These are phyloP conservation scores for Parsonsia alboflavescens DNA, from an alignment of 257 asterid genomes.

Conservation along the genomic window DNA sequence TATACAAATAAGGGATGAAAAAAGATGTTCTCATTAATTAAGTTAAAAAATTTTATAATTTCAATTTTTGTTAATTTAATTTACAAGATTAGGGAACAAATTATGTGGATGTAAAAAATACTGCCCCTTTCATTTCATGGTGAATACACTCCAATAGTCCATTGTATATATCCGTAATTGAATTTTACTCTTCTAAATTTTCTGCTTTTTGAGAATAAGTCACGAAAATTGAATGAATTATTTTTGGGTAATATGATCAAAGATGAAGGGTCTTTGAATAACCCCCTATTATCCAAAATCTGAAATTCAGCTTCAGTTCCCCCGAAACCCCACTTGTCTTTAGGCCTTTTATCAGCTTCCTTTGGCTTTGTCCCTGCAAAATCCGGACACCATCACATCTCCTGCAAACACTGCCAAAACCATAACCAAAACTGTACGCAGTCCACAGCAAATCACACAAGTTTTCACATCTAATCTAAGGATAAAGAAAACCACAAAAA, in stretches of 20 bases:
- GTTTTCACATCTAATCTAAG: not conserved
- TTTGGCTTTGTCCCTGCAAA: constrained; percentile 20
- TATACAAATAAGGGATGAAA: not conserved
- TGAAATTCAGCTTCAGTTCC: constrained; percentile 19
- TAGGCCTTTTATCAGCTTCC: constrained; percentile 13
- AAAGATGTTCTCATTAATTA: not conserved
- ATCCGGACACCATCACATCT: constrained; percentile 21
- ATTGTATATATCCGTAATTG: not conserved
- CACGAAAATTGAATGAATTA: not conserved
- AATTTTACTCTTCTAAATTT: not conserved
- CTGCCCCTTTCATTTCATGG: not conserved
- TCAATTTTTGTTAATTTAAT: not conserved
- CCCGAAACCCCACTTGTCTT: constrained; percentile 21
- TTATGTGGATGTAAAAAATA: not conserved
- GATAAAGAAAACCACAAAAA: not conserved
- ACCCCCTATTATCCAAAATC: constrained; percentile 4
- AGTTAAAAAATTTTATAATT: not conserved
- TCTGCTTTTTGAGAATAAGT: not conserved
- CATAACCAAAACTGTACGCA: constrained; percentile 2
- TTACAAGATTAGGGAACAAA: not conserved
- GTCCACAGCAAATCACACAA: constrained; percentile 8
- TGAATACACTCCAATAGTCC: not conserved
- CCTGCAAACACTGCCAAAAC: constrained; percentile 4
- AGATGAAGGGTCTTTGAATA: constrained; percentile 8
- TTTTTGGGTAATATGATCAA: constrained; percentile 7